phyloP scores from a whole-genome alignment of 768 basidiomycete genomes.

The Chiua virens region DNA sequence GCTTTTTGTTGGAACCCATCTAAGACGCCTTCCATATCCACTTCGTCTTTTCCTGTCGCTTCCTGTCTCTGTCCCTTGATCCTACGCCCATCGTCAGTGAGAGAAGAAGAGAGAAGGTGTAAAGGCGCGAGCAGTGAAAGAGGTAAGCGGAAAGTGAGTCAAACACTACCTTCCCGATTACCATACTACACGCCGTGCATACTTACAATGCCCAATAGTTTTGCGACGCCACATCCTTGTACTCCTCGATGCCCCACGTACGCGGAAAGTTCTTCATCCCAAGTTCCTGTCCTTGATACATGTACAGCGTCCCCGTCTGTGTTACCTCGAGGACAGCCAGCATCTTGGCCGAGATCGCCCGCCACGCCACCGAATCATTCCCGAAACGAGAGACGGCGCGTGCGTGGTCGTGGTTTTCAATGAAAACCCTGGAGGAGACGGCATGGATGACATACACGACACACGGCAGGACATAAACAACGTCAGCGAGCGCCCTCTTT shows the following conservation, averaged over 20 bases:
- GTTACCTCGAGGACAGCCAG: slow-evolving; percentile 60
- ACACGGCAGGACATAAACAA: slow-evolving; percentile 2
- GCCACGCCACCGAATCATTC: slow-evolving; percentile 57
- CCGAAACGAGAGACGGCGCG: slow-evolving; percentile 67
- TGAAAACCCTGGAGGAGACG: slow-evolving; percentile 46
- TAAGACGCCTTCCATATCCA: slow-evolving; percentile 63
- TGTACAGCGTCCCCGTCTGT: slow-evolving; percentile 64
- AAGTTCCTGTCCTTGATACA: slow-evolving; percentile 78
- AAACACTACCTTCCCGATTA: neutral
- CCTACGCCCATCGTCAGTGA: slow-evolving; percentile 24
- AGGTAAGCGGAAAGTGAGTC: too few relatives aligned
- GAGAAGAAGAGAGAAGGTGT: neutral
- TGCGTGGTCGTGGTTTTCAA: slow-evolving; percentile 71
- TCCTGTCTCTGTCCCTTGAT: slow-evolving; percentile 38
- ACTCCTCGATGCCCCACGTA: slow-evolving; percentile 68
- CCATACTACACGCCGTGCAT: neutral
- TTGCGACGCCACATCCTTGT: slow-evolving; percentile 64
- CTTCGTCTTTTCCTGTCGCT: slow-evolving; percentile 35
- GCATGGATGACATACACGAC: slow-evolving; percentile 7
- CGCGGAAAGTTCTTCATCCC: slow-evolving; percentile 63
- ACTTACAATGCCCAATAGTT: slow-evolving; percentile 59
- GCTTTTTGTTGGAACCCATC: slow-evolving; percentile 60
- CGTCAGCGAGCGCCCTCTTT: neutral
- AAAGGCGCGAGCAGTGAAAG: too few relatives aligned
- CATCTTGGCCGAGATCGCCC: slow-evolving; percentile 61